Percentiles rank a stretch among this genome's conserved stretches.
Conservation (phyloP, 805 yeast genomes). For the Candida gorgasii region DNA sequence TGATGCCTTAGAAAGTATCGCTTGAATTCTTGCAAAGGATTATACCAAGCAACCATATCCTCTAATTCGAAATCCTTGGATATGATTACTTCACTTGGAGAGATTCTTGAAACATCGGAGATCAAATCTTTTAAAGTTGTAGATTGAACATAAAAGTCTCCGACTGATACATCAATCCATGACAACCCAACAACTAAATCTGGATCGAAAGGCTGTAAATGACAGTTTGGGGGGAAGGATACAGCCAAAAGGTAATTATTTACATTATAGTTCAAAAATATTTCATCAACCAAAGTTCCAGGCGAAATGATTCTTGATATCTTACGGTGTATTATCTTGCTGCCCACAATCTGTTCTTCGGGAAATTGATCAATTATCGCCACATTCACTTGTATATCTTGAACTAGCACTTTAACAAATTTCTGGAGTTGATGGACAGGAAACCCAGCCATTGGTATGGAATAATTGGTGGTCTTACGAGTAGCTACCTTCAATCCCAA, state of each 20-base stretch:
- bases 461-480: constrained; percentile 42
- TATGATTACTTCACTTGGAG: constrained; percentile 77
- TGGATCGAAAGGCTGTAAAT: constrained; percentile 38
- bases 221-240: constrained; percentile 53
- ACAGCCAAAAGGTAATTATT: constrained; percentile 73
- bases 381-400: constrained; percentile 67
- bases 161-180: constrained; percentile 90
- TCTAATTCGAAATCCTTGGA: constrained; percentile 45
- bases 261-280: constrained; percentile 68
- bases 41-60: constrained; percentile 48
- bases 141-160: constrained; percentile 70
- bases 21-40: constrained; percentile 57
- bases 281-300: constrained; percentile 89
- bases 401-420: constrained; percentile 72
- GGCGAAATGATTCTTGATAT: constrained; percentile 84
- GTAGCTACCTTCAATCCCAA: constrained; percentile 72
- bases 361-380: constrained; percentile 76
- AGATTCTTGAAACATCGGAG: constrained; percentile 73
- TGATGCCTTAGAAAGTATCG: constrained; percentile 62
- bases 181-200: constrained; percentile 63
- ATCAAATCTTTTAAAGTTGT: constrained; percentile 59
- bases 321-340: constrained; percentile 57
- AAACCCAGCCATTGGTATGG: constrained; percentile 87
- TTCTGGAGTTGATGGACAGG: constrained; percentile 72
- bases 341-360: constrained; percentile 19